A percentile compares a stretch with the other conserved stretches of the same genome.
Conservation (phyloP, 1,284 basidiomycete genomes). For the Rhodotorula sp. region DNA sequence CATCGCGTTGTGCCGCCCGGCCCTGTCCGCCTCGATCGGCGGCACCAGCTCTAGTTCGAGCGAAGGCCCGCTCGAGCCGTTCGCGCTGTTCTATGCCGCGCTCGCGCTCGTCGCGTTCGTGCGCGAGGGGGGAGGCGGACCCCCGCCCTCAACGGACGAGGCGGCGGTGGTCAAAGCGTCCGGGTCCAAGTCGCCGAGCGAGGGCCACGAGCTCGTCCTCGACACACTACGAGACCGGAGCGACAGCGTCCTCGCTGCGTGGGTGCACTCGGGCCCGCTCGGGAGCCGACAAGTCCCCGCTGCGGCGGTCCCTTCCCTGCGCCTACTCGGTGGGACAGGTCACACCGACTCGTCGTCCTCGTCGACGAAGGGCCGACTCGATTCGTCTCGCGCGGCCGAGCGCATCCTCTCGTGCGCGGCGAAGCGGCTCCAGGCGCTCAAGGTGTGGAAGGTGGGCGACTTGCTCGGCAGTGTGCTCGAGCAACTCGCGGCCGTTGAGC, state of each 20-base stretch:
- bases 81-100: conserved; percentile 36
- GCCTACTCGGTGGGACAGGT: not conserved
- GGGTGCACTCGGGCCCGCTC: conserved; percentile 18
- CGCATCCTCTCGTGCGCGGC: conserved; percentile 10
- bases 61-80: conserved; percentile 38
- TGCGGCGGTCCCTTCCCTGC: not conserved
- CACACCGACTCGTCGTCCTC: not conserved
- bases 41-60: not conserved
- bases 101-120: conserved; percentile 31
- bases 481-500: conserved; percentile 4
- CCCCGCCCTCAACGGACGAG: not conserved
- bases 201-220: conserved; percentile 16
- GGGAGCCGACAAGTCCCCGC: not conserved
- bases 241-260: conserved; percentile 13
- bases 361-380: conserved; percentile 3
- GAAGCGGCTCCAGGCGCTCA: conserved; percentile 15
- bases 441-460: conserved; percentile 39
- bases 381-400: conserved; percentile 9
- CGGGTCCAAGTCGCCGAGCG: not conserved
- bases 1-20: conserved; percentile 26
- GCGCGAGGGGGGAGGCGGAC: conserved; percentile 1
- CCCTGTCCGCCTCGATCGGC: not conserved
- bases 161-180: not conserved
- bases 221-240: conserved; percentile 27
- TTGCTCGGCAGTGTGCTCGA: conserved; percentile 19